phyloP scores from a whole-genome alignment of 805 yeast genomes.

The Starmerella tilneyi region DNA sequence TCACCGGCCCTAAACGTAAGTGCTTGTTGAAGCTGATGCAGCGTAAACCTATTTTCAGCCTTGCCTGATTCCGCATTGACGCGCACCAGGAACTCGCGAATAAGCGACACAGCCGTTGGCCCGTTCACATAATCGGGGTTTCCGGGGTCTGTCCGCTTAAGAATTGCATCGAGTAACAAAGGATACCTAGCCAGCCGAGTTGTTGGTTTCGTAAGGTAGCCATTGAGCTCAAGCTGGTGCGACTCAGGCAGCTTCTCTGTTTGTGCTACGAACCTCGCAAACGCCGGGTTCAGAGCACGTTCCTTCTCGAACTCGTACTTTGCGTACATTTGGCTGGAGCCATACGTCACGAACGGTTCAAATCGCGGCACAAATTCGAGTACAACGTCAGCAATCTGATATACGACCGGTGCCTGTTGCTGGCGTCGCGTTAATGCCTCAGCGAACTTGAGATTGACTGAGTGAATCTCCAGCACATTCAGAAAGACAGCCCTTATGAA shows the following conservation, averaged over 20 bases:
- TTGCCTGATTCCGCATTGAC: conserved; percentile 86
- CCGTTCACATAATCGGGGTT: conserved; percentile 62
- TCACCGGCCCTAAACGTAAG: conserved; percentile 74
- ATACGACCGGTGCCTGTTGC: conserved; percentile 72
- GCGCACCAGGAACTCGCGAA: conserved; percentile 62
- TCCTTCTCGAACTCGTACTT: conserved; percentile 92
- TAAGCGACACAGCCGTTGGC: conserved; percentile 60
- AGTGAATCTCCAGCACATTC: conserved; percentile 75
- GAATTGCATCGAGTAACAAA: conserved; percentile 65
- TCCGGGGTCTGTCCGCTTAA: conserved; percentile 70
- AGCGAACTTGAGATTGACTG: conserved; percentile 72
- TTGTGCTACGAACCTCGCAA: conserved; percentile 88
- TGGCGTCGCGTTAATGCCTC: conserved; percentile 85
- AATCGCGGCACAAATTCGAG: conserved; percentile 74
- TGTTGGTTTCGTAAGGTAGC: conserved; percentile 89
- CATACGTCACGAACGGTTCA: conserved; percentile 86
- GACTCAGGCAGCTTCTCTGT: conserved; percentile 76
- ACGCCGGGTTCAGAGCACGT: conserved; percentile 76
- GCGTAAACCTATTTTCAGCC: conserved; percentile 82
- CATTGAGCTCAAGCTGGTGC: conserved; percentile 80
- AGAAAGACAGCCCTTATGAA: conserved; percentile 87
- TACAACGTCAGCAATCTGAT: conserved; percentile 77
- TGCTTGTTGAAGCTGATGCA: conserved; percentile 76
- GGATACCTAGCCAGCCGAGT: conserved; percentile 95
- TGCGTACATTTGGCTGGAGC: conserved; percentile 91